A percentile compares a stretch with the other conserved stretches of the same genome.
phyloP scores from a whole-genome alignment of 2,329 filamentous ascomycete species.

The Fusarium pininemorale region DNA sequence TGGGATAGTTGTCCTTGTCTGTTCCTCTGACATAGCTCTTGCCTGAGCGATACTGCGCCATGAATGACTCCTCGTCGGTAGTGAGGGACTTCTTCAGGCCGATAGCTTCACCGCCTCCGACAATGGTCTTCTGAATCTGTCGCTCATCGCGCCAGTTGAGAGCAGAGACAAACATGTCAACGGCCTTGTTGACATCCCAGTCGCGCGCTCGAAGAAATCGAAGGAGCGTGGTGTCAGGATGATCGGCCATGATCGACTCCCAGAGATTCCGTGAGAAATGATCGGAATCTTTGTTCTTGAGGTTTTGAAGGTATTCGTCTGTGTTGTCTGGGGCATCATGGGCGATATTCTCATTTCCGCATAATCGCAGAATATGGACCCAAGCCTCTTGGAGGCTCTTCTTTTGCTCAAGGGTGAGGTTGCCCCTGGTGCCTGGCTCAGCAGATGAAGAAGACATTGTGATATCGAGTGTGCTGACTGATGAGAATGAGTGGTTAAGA shows the following conservation, averaged over 20 bases:
- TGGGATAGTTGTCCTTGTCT: constrained; percentile 48
- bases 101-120: constrained; percentile 47
- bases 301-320: not conserved
- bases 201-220: constrained; percentile 53
- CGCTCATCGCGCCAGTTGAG: constrained; percentile 50
- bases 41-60: constrained; percentile 50
- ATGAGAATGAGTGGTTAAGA: not conserved
- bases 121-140: constrained; percentile 46
- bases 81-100: constrained; percentile 36
- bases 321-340: not conserved
- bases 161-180: constrained; percentile 51
- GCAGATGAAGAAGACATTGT: constrained; percentile 16
- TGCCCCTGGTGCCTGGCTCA: constrained; percentile 28
- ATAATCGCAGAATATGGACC: constrained; percentile 30
- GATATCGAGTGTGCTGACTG: constrained; percentile 13
- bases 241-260: constrained; percentile 37
- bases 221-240: constrained; percentile 52
- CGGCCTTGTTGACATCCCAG: constrained; percentile 52
- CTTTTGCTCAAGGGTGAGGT: constrained; percentile 28
- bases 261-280: constrained; percentile 20
- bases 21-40: constrained; percentile 51
- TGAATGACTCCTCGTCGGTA: constrained; percentile 47
- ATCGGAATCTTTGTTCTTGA: constrained; percentile 23
- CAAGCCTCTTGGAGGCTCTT: constrained; percentile 28
- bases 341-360: not conserved